Evolutionary conservation across 257 asterid species (phyloP).

Genomic region (Solanum virginianum): DNA sequence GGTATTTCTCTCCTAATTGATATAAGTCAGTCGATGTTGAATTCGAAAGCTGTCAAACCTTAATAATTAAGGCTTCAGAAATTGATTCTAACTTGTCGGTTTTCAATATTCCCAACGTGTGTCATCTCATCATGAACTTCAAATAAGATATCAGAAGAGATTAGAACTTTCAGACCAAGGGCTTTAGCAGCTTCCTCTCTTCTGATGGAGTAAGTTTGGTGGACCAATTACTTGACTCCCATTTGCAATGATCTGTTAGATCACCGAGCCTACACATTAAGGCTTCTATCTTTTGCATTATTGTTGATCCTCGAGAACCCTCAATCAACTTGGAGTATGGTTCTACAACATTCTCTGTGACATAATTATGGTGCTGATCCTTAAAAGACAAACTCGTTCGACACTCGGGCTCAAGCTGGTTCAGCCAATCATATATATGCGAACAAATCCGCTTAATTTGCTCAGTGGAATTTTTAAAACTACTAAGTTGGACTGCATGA

Average conservation of each 20-base stretch:
- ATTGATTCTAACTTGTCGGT: too few species aligned
- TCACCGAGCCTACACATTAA: conserved; percentile 39
- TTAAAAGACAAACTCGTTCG: too few species aligned
- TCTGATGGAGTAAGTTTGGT: conserved; percentile 60
- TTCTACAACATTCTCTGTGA: conserved; percentile 56
- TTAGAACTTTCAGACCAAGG: conserved; percentile 43
- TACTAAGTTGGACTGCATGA: too few species aligned
- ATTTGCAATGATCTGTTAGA: conserved; percentile 33
- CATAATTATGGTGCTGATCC: conserved; percentile 59
- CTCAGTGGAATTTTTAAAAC: too few species aligned
- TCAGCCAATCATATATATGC: too few species aligned
- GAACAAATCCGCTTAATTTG: too few species aligned
- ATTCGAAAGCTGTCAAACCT: too few species aligned
- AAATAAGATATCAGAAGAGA: conserved; percentile 58
- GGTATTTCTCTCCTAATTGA: too few species aligned
- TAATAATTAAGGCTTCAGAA: too few species aligned
- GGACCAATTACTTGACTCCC: conserved; percentile 39
- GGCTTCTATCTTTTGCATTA: conserved; percentile 77
- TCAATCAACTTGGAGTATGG: conserved; percentile 51
- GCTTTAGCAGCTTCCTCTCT: conserved; percentile 48
- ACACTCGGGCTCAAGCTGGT: too few species aligned
- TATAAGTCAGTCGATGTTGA: too few species aligned
- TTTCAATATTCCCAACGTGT: conserved; percentile 65
- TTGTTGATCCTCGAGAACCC: conserved; percentile 52
- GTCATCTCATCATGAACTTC: conserved; percentile 86